A percentile compares a stretch with the other conserved stretches of the same genome.
These are phyloP conservation scores for Zizania latifolia DNA, from an alignment of 176 grass and related monocot genomes.

Conservation along the genomic window DNA sequence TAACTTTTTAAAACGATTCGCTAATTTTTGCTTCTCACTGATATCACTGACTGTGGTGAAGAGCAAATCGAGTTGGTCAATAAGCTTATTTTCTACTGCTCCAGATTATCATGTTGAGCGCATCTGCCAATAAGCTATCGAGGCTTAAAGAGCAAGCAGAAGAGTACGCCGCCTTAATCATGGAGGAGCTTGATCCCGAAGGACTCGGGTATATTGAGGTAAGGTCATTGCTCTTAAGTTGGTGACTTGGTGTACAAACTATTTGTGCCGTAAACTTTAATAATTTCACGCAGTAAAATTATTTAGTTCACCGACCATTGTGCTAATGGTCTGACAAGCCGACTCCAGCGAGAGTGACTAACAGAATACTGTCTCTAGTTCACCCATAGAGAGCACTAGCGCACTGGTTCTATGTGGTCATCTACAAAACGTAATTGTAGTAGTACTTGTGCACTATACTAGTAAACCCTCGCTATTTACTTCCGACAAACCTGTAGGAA, in stretches of 20 bases:
- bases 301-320: background rate
- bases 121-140: conserved; percentile 86
- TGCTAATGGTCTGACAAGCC: too few species aligned
- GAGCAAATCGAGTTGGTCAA: background rate
- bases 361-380: background rate
- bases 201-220: conserved; percentile 90
- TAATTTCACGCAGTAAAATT: background rate
- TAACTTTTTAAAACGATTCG: background rate
- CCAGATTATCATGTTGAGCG: conserved; percentile 97
- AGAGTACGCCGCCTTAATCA: conserved; percentile 94
- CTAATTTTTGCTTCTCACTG: conserved; percentile 13
- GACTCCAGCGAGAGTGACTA: background rate
- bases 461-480: background rate
- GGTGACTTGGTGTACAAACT: background rate
- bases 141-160: conserved; percentile 92
- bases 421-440: too few species aligned
- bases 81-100: conserved; percentile 7
- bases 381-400: background rate
- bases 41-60: background rate
- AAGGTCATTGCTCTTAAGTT: background rate
- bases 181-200: conserved; percentile 97
- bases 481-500: background rate
- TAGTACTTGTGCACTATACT: background rate
- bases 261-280: background rate
- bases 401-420: background rate